These are phyloP conservation scores for Aureobasidium sp. DNA, from an alignment of 2,329 filamentous ascomycete species.

Conservation along the genomic window DNA sequence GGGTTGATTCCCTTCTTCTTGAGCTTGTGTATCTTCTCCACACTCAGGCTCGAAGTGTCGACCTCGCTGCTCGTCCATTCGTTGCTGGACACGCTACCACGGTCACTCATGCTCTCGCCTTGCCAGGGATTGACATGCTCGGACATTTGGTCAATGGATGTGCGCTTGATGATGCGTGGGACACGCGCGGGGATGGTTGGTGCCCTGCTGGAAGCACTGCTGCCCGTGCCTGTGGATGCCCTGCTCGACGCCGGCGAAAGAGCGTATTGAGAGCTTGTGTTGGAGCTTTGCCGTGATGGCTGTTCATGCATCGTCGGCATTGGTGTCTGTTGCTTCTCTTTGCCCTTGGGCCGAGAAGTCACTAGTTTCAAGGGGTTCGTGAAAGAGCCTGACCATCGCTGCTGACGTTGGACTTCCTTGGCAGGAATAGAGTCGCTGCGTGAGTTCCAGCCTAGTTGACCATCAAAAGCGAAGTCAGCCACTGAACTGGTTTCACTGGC, in stretches of 20 bases:
- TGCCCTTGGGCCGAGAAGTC: not conserved
- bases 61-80: slow-evolving; percentile 35
- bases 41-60: slow-evolving; percentile 32
- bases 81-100: slow-evolving; percentile 21
- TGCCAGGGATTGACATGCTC: slow-evolving; percentile 24
- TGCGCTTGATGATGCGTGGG: slow-evolving; percentile 27
- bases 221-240: not conserved
- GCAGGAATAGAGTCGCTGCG: not conserved
- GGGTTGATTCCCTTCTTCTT: slow-evolving; percentile 43
- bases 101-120: slow-evolving; percentile 7
- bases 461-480: slow-evolving; percentile 18
- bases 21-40: slow-evolving; percentile 38
- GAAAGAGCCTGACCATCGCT: slow-evolving; percentile 7
- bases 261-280: not conserved
- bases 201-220: not conserved
- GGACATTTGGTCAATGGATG: slow-evolving; percentile 30
- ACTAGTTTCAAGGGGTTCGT: not conserved
- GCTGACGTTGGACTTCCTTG: not conserved
- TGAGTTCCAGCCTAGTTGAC: slow-evolving; percentile 17
- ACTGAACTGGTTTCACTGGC: slow-evolving; percentile 13
- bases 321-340: not conserved
- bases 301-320: not conserved
- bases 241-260: slow-evolving; percentile 2
- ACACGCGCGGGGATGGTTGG: not conserved
- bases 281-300: not conserved